phyloP scores from a whole-genome alignment of 179 eudicot species.

The Spergularia azorica region DNA sequence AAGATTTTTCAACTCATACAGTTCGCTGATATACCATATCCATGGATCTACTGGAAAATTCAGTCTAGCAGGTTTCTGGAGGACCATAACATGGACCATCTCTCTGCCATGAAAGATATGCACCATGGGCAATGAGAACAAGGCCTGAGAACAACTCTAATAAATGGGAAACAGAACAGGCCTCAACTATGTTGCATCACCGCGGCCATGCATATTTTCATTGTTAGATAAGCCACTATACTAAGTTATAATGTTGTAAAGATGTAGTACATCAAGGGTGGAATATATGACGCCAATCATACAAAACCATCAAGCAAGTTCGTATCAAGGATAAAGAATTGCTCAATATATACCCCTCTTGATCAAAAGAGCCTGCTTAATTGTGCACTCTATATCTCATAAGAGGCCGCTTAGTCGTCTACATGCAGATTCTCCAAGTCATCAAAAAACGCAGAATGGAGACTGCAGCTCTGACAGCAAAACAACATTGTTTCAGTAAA shows the following conservation, averaged over 20 bases:
- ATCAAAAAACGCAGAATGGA: neutral
- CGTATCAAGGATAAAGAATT: neutral
- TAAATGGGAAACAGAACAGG: neutral
- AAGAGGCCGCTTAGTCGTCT: neutral
- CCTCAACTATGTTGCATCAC: neutral
- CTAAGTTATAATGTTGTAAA: neutral
- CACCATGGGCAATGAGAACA: neutral
- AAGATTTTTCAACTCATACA: neutral
- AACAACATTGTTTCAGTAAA: conserved; percentile 3
- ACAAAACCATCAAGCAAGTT: neutral
- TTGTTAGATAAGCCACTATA: neutral
- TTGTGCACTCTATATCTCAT: neutral
- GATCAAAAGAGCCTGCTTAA: neutral
- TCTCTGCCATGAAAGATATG: neutral
- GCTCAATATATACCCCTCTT: neutral
- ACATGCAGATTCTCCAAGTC: conserved; percentile 1
- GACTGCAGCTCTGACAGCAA: neutral
- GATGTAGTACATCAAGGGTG: neutral
- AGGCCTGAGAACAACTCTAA: neutral
- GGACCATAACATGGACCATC: too few relatives aligned
- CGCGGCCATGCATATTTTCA: neutral
- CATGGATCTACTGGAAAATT: neutral
- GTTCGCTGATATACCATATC: neutral
- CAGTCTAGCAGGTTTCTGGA: neutral
- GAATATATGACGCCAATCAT: neutral